A percentile compares a stretch with the other conserved stretches of the same genome.
phyloP scores from a whole-genome alignment of 805 yeast genomes.

The Ogataea pignaliae region DNA sequence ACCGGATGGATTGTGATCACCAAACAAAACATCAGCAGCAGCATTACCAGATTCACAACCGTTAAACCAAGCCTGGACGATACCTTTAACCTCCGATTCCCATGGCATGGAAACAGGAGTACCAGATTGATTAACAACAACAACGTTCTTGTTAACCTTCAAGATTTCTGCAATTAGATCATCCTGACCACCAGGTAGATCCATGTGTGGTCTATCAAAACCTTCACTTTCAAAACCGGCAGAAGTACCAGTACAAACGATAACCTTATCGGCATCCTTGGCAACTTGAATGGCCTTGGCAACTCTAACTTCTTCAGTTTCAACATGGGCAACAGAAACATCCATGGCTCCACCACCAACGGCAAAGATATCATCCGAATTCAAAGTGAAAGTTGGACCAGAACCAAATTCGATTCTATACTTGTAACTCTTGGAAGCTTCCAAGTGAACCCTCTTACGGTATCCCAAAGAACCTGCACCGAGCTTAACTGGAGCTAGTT shows the following conservation, averaged over 20 bases:
- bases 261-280: constrained; percentile 46
- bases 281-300: constrained; percentile 45
- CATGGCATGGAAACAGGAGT: constrained; percentile 60
- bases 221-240: constrained; percentile 61
- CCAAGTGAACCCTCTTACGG: constrained; percentile 21
- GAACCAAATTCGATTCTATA: constrained; percentile 40
- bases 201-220: constrained; percentile 47
- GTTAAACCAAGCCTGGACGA: constrained; percentile 53
- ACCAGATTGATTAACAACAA: constrained; percentile 56
- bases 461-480: constrained; percentile 27
- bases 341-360: constrained; percentile 32
- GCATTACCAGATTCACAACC: constrained; percentile 57
- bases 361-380: constrained; percentile 15
- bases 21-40: constrained; percentile 56
- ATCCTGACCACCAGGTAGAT: constrained; percentile 45
- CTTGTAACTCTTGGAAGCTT: constrained; percentile 32
- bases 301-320: constrained; percentile 31
- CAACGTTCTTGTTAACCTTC: constrained; percentile 45
- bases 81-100: constrained; percentile 36
- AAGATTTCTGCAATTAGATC: constrained; percentile 41
- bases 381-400: constrained; percentile 31
- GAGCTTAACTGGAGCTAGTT: constrained; percentile 36
- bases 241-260: constrained; percentile 47
- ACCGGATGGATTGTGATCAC: constrained; percentile 59
- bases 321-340: constrained; percentile 17